These are phyloP conservation scores for Lenwebbia sp. DNA, from an alignment of 345 rosid genomes.

Conservation along the genomic window DNA sequence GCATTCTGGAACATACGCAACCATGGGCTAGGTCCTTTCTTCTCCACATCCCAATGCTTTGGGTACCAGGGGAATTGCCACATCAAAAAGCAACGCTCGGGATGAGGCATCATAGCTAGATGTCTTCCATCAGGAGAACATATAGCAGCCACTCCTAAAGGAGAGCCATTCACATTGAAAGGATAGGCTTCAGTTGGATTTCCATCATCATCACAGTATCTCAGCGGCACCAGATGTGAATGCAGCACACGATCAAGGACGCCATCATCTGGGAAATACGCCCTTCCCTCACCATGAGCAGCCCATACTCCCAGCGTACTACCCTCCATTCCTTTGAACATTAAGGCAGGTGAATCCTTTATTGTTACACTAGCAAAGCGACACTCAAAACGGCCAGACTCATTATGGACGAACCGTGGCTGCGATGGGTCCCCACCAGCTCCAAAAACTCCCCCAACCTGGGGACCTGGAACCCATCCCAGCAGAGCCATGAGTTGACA, in stretches of 20 bases:
- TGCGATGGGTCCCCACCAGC: constrained; percentile 72
- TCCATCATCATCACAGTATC: constrained; percentile 87
- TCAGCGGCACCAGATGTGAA: constrained; percentile 63
- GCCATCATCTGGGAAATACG: constrained; percentile 85
- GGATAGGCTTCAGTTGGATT: constrained; percentile 75
- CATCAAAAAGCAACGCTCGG: constrained; percentile 97
- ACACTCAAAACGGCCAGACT: constrained; percentile 90
- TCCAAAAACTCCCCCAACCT: constrained; percentile 73
- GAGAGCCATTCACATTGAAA: constrained; percentile 90
- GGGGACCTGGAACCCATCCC: constrained; percentile 96
- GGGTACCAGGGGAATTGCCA: constrained; percentile 99
- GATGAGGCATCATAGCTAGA: constrained; percentile 99
- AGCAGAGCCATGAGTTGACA: constrained; percentile 91
- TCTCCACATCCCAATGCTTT: constrained; percentile 65
- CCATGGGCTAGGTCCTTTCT: constrained; percentile 94
- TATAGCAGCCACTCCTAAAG: constrained; percentile 83
- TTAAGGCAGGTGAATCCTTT: constrained; percentile 70
- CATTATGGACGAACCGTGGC: constrained; percentile 84
- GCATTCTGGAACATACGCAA: constrained; percentile 93
- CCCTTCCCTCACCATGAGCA: constrained; percentile 94
- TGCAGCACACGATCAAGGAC: constrained; percentile 64
- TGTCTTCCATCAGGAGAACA: constrained; percentile 96
- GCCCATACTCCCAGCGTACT: constrained; percentile 95
- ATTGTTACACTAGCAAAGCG: constrained; percentile 76
- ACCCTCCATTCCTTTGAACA: constrained; percentile 95